Evolutionary conservation across 768 basidiomycete species (phyloP), one percentile per base, ranked within the genome.

Genomic region (Rhizopogon roseolus): DNA sequence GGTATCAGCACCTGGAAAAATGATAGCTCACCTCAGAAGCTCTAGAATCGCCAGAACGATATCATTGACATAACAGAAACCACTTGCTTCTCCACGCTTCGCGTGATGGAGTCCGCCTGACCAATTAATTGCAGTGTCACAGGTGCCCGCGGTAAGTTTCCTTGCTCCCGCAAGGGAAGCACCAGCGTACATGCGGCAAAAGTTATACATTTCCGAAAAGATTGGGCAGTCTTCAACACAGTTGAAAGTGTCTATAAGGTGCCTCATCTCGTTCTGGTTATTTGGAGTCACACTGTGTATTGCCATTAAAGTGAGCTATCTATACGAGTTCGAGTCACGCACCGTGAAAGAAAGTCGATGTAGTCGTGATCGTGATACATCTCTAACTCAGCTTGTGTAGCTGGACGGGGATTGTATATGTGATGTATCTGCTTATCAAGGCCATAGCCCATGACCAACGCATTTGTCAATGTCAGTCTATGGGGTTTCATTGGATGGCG

Each of bases 401-500:
- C 96, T 10, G 85, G 76, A 37, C 92, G 81, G 3, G 96, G 95
- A 61, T 89, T 85, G 68, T 91, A 95, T 37, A 97, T 90, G 52
- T 90, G 76, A 61, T 97, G 91, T 64, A 99, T 96, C 60, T 91
- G 87, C 60, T 96, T 92, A 75, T 98, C 93, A 14, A 99, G 75
- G 14, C 93, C 96, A 64, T 98, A 99, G 0, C 95, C 96, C 71
- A 96, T 82, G 11, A 98, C 95, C 44, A 99, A 81, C 1, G 94
- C 86, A 61, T 98, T 99, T 16, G 97, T 98, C 51, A 99, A 71
- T 3, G 96, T 94, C n/a, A 99, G 73, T 25, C 96, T 81, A 62
- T 97, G 93, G 4, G 96, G 96, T 69, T 98, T 97, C 96, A 99
- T 99, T 2, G 96, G 96, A 73, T 99, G 96, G 45, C 88, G 83